Conservation (phyloP, 176 grass and related monocot species). For the Poa annua region DNA sequence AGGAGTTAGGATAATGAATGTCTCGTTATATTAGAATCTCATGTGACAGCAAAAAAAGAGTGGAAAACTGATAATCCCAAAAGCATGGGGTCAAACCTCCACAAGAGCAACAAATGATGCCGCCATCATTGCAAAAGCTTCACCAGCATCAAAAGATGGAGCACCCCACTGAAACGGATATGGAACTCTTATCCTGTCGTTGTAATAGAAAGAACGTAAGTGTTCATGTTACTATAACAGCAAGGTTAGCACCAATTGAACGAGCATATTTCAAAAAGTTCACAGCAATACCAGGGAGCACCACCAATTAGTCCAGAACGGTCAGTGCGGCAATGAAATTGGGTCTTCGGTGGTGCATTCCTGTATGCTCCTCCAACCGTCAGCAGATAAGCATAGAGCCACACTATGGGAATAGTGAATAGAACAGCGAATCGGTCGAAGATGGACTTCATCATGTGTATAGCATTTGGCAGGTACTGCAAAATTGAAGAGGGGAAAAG, state of each 20-base stretch:
- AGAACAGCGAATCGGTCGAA: slow-evolving; percentile 92
- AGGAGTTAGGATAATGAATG: slow-evolving; percentile 21
- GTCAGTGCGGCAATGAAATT: slow-evolving; percentile 96
- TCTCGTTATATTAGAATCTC: slow-evolving; percentile 16
- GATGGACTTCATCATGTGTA: slow-evolving; percentile 63
- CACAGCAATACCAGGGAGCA: slow-evolving; percentile 68
- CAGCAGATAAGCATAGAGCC: slow-evolving; percentile 97
- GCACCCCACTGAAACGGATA: slow-evolving; percentile 99
- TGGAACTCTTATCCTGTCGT: slow-evolving; percentile 94
- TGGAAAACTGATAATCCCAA: slow-evolving; percentile 18
- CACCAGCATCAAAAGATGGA: slow-evolving; percentile 92
- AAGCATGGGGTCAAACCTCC: slow-evolving; percentile 58
- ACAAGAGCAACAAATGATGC: slow-evolving; percentile 96
- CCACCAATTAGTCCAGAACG: slow-evolving; percentile 87
- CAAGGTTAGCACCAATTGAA: background rate
- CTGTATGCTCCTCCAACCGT: slow-evolving; percentile 96
- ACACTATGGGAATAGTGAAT: slow-evolving; percentile 90
- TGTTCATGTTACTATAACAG: slow-evolving; percentile 10
- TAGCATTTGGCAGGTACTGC: slow-evolving; percentile 77
- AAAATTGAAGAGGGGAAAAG: slow-evolving; percentile 25
- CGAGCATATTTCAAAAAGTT: slow-evolving; percentile 2
- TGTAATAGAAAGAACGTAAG: slow-evolving; percentile 28
- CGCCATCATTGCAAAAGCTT: slow-evolving; percentile 99
- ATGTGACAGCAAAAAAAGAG: slow-evolving; percentile 11
- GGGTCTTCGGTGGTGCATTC: slow-evolving; percentile 82